Percentiles rank a stretch among this genome's conserved stretches.
Evolutionary conservation across 768 basidiomycete genomes (phyloP).

Genomic region (Boletellus emodensis): DNA sequence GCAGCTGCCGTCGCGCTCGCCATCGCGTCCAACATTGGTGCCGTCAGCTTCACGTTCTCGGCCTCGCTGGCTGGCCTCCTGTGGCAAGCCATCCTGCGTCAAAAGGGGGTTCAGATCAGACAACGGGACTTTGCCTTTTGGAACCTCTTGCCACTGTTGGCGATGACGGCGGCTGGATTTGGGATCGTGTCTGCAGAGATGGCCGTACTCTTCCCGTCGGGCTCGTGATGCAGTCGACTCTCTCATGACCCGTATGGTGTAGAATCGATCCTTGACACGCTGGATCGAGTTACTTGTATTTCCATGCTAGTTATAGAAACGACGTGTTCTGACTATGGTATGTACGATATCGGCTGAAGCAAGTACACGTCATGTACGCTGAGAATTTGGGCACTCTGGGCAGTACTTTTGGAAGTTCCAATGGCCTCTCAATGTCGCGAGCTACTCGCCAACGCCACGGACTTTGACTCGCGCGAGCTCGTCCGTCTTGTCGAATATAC

Average conservation of each 20-base stretch:
- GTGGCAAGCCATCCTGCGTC: conserved; percentile 70
- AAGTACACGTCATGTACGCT: too few species aligned
- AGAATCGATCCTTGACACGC: too few species aligned
- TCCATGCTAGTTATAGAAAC: too few species aligned
- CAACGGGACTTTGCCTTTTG: conserved; percentile 66
- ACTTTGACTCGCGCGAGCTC: too few species aligned
- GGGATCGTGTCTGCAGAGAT: conserved; percentile 76
- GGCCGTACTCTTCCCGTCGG: conserved; percentile 44
- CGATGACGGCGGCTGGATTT: conserved; percentile 64
- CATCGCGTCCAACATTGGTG: conserved; percentile 85
- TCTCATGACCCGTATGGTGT: neutral
- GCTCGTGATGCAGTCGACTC: neutral
- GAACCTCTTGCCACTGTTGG: conserved; percentile 62
- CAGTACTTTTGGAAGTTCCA: too few species aligned
- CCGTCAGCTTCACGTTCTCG: conserved; percentile 84
- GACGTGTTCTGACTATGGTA: too few species aligned
- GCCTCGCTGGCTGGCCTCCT: conserved; percentile 86
- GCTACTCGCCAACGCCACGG: too few species aligned
- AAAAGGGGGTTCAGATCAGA: conserved; percentile 64
- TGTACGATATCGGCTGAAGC: too few species aligned
- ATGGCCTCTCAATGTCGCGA: too few species aligned
- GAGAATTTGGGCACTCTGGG: too few species aligned
- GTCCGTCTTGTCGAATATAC: too few species aligned
- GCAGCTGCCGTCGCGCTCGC: conserved; percentile 74
- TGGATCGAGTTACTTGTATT: too few species aligned